phyloP scores from a whole-genome alignment of 352 stramenopile genomes.

The Saprolegnia diclina region DNA sequence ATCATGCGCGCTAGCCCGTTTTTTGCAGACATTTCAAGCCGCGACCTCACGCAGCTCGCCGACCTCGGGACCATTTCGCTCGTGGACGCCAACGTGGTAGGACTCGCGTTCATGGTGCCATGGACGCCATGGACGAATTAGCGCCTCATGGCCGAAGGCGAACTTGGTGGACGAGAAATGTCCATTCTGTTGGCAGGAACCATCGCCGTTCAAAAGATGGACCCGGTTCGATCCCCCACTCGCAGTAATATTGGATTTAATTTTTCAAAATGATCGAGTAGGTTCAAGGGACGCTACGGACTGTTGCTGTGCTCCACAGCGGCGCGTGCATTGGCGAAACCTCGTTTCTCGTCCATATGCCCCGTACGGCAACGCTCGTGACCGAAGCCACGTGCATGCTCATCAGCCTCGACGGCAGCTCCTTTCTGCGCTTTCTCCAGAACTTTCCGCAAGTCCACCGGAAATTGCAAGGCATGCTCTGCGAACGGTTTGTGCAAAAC shows the following conservation, averaged over 20 bases:
- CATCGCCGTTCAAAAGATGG: not conserved
- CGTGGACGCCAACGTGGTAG: slow-evolving; percentile 8
- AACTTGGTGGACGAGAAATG: slow-evolving; percentile 23
- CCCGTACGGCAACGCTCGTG: slow-evolving; percentile 60
- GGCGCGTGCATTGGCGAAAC: slow-evolving; percentile 79
- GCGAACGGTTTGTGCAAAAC: slow-evolving; percentile 61
- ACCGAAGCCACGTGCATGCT: slow-evolving; percentile 66
- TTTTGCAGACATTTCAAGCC: slow-evolving; percentile 6
- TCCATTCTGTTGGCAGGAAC: slow-evolving; percentile 19
- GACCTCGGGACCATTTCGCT: slow-evolving; percentile 25
- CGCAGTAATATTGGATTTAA: not conserved
- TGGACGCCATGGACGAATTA: not conserved
- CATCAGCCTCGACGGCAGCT: slow-evolving; percentile 71
- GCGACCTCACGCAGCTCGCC: slow-evolving; percentile 2
- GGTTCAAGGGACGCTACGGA: not conserved
- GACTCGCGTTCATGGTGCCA: not conserved
- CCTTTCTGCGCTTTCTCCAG: slow-evolving; percentile 58
- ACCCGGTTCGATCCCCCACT: slow-evolving; percentile 13
- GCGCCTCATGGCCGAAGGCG: slow-evolving; percentile 19
- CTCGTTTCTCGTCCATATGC: slow-evolving; percentile 73
- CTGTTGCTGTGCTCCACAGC: slow-evolving; percentile 49
- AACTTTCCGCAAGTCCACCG: slow-evolving; percentile 47
- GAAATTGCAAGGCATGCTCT: slow-evolving; percentile 52
- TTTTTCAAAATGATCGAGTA: not conserved
- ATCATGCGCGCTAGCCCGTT: slow-evolving; percentile 18